Conservation (phyloP, 2,329 filamentous ascomycete genomes). For the Karstenula rhodostoma region DNA sequence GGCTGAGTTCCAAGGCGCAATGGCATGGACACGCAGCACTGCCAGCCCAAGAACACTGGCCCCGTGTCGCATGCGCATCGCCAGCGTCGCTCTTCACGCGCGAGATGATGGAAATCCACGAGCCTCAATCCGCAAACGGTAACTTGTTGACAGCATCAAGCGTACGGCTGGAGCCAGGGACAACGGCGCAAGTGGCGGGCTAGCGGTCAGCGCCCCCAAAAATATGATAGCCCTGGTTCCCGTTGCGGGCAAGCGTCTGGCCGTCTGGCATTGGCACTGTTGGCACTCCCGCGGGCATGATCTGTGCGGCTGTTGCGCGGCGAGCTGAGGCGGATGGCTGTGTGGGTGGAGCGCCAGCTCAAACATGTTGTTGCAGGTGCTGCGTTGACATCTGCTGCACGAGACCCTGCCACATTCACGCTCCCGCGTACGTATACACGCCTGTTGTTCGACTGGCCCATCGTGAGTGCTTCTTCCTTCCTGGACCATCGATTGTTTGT, state of each 20-base stretch:
- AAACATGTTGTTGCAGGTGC: slow-evolving; percentile 8
- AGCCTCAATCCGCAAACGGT: not conserved
- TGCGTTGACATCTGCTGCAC: slow-evolving; percentile 1
- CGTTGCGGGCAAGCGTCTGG: slow-evolving; percentile 11
- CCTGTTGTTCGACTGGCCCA: not conserved
- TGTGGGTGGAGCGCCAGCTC: slow-evolving; percentile 10
- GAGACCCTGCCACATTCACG: slow-evolving; percentile 7
- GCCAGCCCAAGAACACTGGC: not conserved
- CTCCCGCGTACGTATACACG: slow-evolving; percentile 7
- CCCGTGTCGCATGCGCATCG: not conserved
- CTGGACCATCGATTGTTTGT: not conserved
- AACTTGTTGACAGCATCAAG: slow-evolving; percentile 1
- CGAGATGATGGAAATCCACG: not conserved
- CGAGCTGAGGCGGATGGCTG: slow-evolving; percentile 15
- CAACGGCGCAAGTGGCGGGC: slow-evolving; percentile 3
- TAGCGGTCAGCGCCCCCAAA: not conserved
- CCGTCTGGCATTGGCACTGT: slow-evolving; percentile 7
- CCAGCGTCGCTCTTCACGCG: not conserved
- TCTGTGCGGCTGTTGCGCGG: slow-evolving; percentile 14
- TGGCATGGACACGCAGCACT: not conserved
- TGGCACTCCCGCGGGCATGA: slow-evolving; percentile 13
- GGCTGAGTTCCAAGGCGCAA: not conserved
- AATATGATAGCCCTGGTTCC: slow-evolving; percentile 12
- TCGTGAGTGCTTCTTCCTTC: slow-evolving; percentile 7
- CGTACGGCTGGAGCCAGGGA: not conserved